Conservation (phyloP, 2,329 filamentous ascomycete genomes). For the Sarocladium kiliense region DNA sequence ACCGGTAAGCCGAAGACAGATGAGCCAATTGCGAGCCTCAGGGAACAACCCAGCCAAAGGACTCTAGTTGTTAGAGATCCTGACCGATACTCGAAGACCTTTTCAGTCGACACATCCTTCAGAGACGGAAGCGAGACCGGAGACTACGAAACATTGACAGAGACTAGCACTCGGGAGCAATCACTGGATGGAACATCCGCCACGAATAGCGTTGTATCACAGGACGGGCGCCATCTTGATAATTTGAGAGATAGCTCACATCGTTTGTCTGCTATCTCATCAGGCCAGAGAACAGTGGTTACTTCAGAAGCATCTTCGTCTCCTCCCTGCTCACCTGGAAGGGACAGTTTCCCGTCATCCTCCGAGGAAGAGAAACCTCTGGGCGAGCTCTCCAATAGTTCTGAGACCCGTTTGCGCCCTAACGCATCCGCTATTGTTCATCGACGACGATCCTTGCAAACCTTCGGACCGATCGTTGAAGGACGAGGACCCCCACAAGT, state of each 20-base stretch:
- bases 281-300: slow-evolving; percentile 53
- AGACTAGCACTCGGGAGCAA: slow-evolving; percentile 29
- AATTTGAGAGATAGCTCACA: slow-evolving; percentile 50
- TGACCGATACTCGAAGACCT: slow-evolving; percentile 35
- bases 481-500: slow-evolving; percentile 3
- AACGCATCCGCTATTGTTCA: slow-evolving; percentile 47
- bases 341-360: slow-evolving; percentile 39
- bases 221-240: slow-evolving; percentile 55
- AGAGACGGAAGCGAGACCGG: slow-evolving; percentile 20
- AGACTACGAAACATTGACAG: slow-evolving; percentile 17
- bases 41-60: slow-evolving; percentile 38
- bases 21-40: slow-evolving; percentile 24
- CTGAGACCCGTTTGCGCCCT: slow-evolving; percentile 39
- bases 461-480: slow-evolving; percentile 38
- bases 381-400: slow-evolving; percentile 18
- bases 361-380: slow-evolving; percentile 16
- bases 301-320: slow-evolving; percentile 53
- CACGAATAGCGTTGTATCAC: slow-evolving; percentile 51
- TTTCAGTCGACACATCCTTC: neutral
- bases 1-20: slow-evolving; percentile 48
- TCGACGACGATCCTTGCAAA: slow-evolving; percentile 47
- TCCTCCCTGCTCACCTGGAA: slow-evolving; percentile 50
- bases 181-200: slow-evolving; percentile 51
- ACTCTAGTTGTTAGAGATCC: slow-evolving; percentile 43
- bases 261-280: slow-evolving; percentile 55